These are phyloP conservation scores for Ogataea naganishii DNA, from an alignment of 805 yeast genomes.

Conservation along the genomic window DNA sequence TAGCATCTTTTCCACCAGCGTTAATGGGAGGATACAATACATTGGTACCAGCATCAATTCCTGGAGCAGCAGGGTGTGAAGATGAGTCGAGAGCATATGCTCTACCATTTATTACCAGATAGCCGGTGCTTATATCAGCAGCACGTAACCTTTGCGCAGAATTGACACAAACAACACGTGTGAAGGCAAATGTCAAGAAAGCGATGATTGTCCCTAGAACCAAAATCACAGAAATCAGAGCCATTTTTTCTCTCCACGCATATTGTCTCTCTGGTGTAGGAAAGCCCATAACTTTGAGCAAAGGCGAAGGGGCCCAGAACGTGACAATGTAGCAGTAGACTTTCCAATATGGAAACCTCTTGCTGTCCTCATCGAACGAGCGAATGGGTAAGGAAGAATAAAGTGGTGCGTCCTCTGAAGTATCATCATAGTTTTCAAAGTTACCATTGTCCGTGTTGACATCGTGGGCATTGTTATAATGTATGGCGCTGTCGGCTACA, in stretches of 20 bases:
- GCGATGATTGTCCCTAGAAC: conserved; percentile 74
- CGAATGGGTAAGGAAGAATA: conserved; percentile 48
- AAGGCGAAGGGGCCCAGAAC: conserved; percentile 84
- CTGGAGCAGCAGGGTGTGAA: conserved; percentile 73
- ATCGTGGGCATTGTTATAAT: conserved; percentile 68
- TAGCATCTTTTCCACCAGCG: conserved; percentile 84
- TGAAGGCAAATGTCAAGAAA: conserved; percentile 83
- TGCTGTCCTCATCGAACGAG: conserved; percentile 12
- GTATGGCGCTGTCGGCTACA: too few relatives aligned
- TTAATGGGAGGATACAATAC: conserved; percentile 75
- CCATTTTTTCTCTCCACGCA: conserved; percentile 98
- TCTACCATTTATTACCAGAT: conserved; percentile 73
- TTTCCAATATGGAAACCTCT: conserved; percentile 51
- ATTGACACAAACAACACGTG: conserved; percentile 66
- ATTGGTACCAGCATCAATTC: conserved; percentile 62
- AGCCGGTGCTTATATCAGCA: conserved; percentile 49
- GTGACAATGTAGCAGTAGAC: conserved; percentile 74
- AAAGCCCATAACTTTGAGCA: conserved; percentile 68
- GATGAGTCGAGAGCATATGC: conserved; percentile 66
- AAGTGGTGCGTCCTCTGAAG: conserved; percentile 66
- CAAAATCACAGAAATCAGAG: conserved; percentile 65
- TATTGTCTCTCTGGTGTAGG: conserved; percentile 71
- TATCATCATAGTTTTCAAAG: conserved; percentile 54
- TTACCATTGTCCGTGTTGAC: conserved; percentile 58
- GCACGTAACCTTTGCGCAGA: conserved; percentile 42